A percentile compares a stretch with the other conserved stretches of the same genome.
phyloP scores from a whole-genome alignment of 2,329 filamentous ascomycete genomes.

The Ceratocystis diversiconidia region DNA sequence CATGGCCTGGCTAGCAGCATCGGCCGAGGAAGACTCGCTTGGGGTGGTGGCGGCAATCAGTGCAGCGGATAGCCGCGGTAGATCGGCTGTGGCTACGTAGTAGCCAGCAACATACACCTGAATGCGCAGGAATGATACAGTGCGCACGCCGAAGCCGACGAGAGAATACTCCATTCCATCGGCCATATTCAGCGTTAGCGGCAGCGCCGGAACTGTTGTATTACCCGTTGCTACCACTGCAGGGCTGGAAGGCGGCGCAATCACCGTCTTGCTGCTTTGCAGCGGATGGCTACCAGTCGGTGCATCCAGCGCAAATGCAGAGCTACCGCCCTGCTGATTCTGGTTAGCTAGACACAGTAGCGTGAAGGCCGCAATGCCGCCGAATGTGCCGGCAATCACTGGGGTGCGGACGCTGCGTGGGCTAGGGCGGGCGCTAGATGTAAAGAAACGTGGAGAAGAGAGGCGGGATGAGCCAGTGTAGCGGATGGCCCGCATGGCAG shows the following conservation, averaged over 20 bases:
- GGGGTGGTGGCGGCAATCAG: constrained; percentile 65
- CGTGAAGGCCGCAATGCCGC: not conserved
- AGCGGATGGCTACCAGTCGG: constrained; percentile 14
- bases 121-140: constrained; percentile 77
- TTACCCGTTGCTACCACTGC: constrained; percentile 50
- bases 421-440: not conserved
- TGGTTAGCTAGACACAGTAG: not conserved
- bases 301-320: constrained; percentile 6
- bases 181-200: constrained; percentile 50
- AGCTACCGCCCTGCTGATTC: not conserved
- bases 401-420: not conserved
- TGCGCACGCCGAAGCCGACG: constrained; percentile 73
- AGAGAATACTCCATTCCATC: constrained; percentile 62
- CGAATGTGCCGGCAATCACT: not conserved
- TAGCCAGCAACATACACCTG: constrained; percentile 91
- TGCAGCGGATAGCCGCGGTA: constrained; percentile 63
- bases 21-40: constrained; percentile 33
- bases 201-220: constrained; percentile 64
- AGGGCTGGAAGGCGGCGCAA: not conserved
- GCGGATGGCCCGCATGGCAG: constrained; percentile 9
- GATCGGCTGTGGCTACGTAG: constrained; percentile 74
- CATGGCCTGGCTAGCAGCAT: not conserved
- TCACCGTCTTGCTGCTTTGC: constrained; percentile 9
- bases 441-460: constrained; percentile 11
- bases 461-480: not conserved